phyloP scores from a whole-genome alignment of 768 basidiomycete genomes.

The Mycena kentingensis region DNA sequence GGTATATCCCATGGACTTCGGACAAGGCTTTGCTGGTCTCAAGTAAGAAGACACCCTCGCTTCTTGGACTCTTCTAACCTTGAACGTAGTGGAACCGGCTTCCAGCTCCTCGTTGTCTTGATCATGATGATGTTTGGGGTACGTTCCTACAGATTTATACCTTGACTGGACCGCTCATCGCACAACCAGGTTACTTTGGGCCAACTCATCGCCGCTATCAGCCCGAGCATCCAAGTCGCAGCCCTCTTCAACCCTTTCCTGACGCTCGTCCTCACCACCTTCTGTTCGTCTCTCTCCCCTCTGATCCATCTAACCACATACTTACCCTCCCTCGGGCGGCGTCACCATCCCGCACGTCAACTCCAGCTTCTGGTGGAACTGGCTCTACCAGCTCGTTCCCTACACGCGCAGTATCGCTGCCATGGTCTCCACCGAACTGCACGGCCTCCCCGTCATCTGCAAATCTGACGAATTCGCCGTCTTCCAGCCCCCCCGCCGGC shows the following conservation, averaged over 20 bases:
- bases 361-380: constrained; percentile 65
- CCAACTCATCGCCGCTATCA: constrained; percentile 72
- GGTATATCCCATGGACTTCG: constrained; percentile 72
- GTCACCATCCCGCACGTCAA: background rate
- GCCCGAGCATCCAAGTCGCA: constrained; percentile 77
- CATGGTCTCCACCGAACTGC: constrained; percentile 77
- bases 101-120: constrained; percentile 69
- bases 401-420: constrained; percentile 72
- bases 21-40: constrained; percentile 59
- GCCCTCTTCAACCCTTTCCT: constrained; percentile 82
- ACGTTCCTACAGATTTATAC: constrained; percentile 31
- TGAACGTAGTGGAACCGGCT: constrained; percentile 54
- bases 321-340: constrained; percentile 66
- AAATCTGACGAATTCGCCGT: constrained; percentile 65
- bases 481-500: constrained; percentile 72
- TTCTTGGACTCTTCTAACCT: no score
- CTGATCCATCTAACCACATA: constrained; percentile 49
- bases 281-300: constrained; percentile 43
- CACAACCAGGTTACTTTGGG: constrained; percentile 81
- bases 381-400: constrained; percentile 74
- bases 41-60: no score
- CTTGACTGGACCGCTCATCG: no score
- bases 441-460: constrained; percentile 68
- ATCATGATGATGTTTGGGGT: constrained; percentile 61
- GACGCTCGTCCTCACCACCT: constrained; percentile 61